A percentile compares a stretch with the other conserved stretches of the same genome.
phyloP scores from a whole-genome alignment of 768 basidiomycete genomes.

The Leccinum truebloodii region DNA sequence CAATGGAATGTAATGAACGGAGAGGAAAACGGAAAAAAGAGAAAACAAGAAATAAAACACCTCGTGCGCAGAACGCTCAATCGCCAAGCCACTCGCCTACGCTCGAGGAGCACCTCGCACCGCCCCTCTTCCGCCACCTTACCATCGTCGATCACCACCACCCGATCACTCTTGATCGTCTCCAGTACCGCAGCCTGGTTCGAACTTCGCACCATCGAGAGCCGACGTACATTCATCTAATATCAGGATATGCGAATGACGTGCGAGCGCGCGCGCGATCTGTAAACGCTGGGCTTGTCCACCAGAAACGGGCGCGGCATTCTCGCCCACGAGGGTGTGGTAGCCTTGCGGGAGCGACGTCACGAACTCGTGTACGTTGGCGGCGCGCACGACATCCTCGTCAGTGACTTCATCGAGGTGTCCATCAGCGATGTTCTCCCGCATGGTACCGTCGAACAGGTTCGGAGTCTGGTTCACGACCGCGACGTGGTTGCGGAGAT shows the following conservation, averaged over 20 bases:
- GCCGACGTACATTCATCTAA: slow-evolving; percentile 97
- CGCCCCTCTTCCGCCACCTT: too few species aligned
- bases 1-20: too few species aligned
- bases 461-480: too few species aligned
- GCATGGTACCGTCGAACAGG: too few species aligned
- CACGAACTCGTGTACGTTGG: slow-evolving; percentile 88
- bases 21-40: too few species aligned
- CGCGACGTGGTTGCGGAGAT: too few species aligned
- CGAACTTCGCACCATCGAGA: slow-evolving; percentile 78
- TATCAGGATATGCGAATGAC: slow-evolving; percentile 55
- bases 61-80: too few species aligned
- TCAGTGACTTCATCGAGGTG: slow-evolving; percentile 49
- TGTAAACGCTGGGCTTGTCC: slow-evolving; percentile 94
- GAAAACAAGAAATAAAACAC: too few species aligned
- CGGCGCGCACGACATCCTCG: slow-evolving; percentile 64
- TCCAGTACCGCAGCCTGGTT: slow-evolving; percentile 72
- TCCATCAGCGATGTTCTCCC: slow-evolving; percentile 7
- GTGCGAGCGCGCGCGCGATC: slow-evolving; percentile 70
- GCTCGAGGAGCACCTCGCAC: too few species aligned
- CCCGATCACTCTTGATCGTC: too few species aligned
- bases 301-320: slow-evolving; percentile 87
- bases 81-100: too few species aligned
- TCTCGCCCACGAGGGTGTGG: slow-evolving; percentile 84
- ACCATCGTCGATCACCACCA: too few species aligned
- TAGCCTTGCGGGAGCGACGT: slow-evolving; percentile 51